A percentile compares a stretch with the other conserved stretches of the same genome.
Evolutionary conservation across 2,329 filamentous ascomycete genomes (phyloP).

Genomic region (Polytolypa hystricis): DNA sequence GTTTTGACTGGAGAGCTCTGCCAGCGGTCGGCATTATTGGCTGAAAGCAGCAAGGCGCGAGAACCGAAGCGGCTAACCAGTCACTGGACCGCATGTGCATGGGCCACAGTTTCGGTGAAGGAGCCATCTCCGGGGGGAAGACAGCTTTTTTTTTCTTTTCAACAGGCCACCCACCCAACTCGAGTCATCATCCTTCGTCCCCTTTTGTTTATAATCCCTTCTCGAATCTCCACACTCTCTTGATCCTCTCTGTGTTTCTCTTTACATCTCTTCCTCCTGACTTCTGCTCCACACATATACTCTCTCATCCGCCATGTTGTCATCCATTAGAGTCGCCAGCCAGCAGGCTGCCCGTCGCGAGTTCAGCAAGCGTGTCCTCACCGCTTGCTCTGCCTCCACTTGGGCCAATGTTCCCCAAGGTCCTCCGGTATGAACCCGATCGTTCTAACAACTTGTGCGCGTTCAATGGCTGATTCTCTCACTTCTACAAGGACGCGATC

Average conservation of each 20-base stretch:
- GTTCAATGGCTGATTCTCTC: conserved; percentile 9
- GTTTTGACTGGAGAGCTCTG: no score
- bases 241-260: background rate
- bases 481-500: conserved; percentile 39
- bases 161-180: no score
- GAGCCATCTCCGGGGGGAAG: no score
- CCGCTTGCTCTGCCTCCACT: conserved; percentile 53
- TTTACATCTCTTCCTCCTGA: conserved; percentile 1
- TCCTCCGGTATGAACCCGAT: conserved; percentile 61
- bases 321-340: conserved; percentile 35
- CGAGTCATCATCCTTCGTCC: no score
- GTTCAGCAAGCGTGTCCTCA: conserved; percentile 27
- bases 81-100: no score
- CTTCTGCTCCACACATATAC: background rate
- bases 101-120: no score
- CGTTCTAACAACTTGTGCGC: background rate
- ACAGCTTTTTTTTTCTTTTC: no score
- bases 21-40: no score
- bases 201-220: no score
- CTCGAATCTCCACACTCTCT: background rate
- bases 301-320: conserved; percentile 31
- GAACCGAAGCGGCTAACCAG: no score
- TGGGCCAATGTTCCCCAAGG: conserved; percentile 90
- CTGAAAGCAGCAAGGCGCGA: no score
- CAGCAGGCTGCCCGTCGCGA: conserved; percentile 30